These are phyloP conservation scores for Pythium vanterpoolii DNA, from an alignment of 352 stramenopile species.

Conservation along the genomic window DNA sequence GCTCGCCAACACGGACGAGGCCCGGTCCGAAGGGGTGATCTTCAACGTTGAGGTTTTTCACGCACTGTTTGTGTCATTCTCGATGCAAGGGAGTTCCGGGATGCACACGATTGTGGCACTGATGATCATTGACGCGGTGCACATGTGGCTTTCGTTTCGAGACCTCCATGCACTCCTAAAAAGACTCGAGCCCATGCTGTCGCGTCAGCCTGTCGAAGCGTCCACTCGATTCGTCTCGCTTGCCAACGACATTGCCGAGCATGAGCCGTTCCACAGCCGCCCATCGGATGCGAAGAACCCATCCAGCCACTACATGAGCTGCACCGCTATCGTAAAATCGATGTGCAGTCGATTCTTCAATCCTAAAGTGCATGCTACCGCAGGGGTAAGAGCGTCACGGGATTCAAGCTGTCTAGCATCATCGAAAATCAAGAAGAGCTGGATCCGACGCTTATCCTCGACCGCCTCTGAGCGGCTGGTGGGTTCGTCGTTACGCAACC, in stretches of 20 bases:
- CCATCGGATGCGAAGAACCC: background rate
- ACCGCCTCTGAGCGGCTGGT: background rate
- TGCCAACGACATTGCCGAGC: background rate
- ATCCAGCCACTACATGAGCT: background rate
- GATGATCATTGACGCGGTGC: constrained; percentile 3
- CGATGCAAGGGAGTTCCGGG: constrained; percentile 1
- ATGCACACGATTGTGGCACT: background rate
- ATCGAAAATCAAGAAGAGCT: background rate
- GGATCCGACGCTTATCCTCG: no score
- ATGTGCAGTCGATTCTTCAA: background rate
- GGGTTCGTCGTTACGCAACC: background rate
- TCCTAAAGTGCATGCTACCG: background rate
- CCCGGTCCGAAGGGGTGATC: constrained; percentile 22
- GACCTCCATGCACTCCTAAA: background rate
- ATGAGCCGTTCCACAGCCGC: background rate
- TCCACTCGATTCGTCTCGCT: background rate
- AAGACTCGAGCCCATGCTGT: background rate
- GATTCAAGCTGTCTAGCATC: background rate
- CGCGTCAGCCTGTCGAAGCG: background rate
- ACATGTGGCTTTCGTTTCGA: constrained; percentile 2
- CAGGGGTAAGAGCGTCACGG: background rate
- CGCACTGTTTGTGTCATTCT: constrained; percentile 18
- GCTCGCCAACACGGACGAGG: constrained; percentile 18
- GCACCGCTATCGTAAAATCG: background rate
- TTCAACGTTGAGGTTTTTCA: constrained; percentile 20